Percentiles rank a stretch among this genome's conserved stretches.
These are phyloP conservation scores for Fraxinus pennsylvanica DNA, from an alignment of 257 asterid genomes.

Conservation along the genomic window DNA sequence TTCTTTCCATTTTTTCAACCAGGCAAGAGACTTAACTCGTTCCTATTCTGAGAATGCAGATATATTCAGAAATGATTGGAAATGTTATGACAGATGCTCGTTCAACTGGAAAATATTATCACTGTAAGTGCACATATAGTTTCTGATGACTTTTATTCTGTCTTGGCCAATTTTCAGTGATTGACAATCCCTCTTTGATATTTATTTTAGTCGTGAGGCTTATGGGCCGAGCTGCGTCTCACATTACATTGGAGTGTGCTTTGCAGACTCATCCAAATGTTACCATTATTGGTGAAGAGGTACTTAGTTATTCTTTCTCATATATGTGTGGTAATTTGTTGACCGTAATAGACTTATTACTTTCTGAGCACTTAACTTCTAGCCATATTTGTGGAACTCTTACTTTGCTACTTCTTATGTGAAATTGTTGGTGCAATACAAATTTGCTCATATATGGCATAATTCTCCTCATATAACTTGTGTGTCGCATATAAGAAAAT, in stretches of 20 bases:
- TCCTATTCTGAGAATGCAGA: conserved; percentile 47
- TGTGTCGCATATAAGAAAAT: background rate
- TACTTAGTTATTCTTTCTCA: conserved; percentile 22
- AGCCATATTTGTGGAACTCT: background rate
- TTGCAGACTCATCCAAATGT: conserved; percentile 95
- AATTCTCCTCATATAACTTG: background rate
- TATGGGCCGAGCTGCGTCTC: conserved; percentile 99
- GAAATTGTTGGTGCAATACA: background rate
- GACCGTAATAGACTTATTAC: background rate
- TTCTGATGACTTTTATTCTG: background rate
- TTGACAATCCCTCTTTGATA: background rate
- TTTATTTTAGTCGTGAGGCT: conserved; percentile 82
- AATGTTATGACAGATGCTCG: conserved; percentile 88
- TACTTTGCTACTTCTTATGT: background rate
- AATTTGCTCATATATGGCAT: background rate
- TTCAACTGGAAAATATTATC: conserved; percentile 98
- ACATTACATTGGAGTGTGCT: conserved; percentile 97
- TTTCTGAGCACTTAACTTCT: background rate
- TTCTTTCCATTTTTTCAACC: background rate
- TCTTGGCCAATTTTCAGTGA: background rate
- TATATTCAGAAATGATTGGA: conserved; percentile 93
- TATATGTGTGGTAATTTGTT: background rate
- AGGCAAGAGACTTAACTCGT: conserved; percentile 1
- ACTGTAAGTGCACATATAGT: conserved; percentile 56
- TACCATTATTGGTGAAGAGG: conserved; percentile 99